Evolutionary conservation across 495 filamentous ascomycete species (phyloP).

Genomic region (Aspergillus nanangensis): DNA sequence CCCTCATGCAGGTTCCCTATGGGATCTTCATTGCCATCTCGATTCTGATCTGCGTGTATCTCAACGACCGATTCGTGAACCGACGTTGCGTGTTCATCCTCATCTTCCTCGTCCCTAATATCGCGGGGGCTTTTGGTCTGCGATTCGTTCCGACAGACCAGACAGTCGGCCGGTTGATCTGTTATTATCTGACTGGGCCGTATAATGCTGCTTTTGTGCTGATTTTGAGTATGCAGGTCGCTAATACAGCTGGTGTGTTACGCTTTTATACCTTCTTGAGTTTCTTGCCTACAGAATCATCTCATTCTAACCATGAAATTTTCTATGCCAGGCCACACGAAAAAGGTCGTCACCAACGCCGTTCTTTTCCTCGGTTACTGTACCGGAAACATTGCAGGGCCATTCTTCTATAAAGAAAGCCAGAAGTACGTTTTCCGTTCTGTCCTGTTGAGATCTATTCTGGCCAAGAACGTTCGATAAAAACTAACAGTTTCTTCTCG

Average conservation of each 20-base stretch:
- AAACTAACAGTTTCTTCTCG: background rate
- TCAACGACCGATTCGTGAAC: slow-evolving; percentile 55
- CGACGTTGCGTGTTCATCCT: slow-evolving; percentile 51
- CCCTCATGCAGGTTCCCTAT: slow-evolving; percentile 52
- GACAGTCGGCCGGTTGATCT: slow-evolving; percentile 46
- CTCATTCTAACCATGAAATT: too few relatives aligned
- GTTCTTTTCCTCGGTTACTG: slow-evolving; percentile 52
- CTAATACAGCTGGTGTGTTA: slow-evolving; percentile 44
- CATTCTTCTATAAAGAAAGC: slow-evolving; percentile 57
- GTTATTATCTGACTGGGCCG: slow-evolving; percentile 54
- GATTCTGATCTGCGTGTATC: slow-evolving; percentile 51
- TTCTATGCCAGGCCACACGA: slow-evolving; percentile 46
- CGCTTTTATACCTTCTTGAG: background rate
- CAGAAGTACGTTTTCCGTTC: slow-evolving; percentile 32
- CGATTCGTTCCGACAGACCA: slow-evolving; percentile 44
- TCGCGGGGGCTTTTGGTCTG: slow-evolving; percentile 51
- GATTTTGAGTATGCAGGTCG: slow-evolving; percentile 53
- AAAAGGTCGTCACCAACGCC: slow-evolving; percentile 59
- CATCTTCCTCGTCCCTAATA: slow-evolving; percentile 51
- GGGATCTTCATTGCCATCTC: slow-evolving; percentile 53
- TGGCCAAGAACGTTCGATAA: background rate
- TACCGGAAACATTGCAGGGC: slow-evolving; percentile 51
- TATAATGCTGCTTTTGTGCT: slow-evolving; percentile 60
- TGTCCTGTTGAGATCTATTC: too few relatives aligned
- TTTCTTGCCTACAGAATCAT: too few relatives aligned